Base-by-base conservation (phyloP, 352 stramenopile genomes). In the Thalassiosira hispida region DNA sequence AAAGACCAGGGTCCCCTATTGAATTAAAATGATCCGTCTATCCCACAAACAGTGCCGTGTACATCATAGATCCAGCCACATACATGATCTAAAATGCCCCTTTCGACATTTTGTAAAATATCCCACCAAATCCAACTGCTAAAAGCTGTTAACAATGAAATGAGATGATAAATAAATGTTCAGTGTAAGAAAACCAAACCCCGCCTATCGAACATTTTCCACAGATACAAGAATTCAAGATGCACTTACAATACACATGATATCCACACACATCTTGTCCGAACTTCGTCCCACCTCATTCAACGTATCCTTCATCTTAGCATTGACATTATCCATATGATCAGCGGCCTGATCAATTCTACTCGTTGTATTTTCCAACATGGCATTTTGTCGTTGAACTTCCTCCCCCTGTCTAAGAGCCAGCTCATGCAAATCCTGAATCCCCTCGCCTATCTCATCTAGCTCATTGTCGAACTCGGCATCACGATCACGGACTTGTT, bases 191-290 rank as follows among this genome's bases (percentile, higher is more conserved):
- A 60, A 33, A 9, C 23, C 3, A 18, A 33, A 29, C n/a, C 51
- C 33, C 18, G 22, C 29, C 12, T 12, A 60, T 60, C 51, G 29
- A 60, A 38, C 8, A 3, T 9, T 3, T 38, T 8, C 22, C 1
- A 60, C 22, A 40, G n/a, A 60, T 16, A 63, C 20, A 60, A 53
- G 31, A 14, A 59, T 35, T 29, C 1, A 22, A 61, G 47, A 59
- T 47, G 18, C 38, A 83, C 72, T 80, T 31, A 90, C 81, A 79
- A 94, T 90, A 57, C 90, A 94, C 82, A 94, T 94, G 51, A 94
- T 92, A 77, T 94, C 88, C 0, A 94, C 87, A 79, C 88, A 93
- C 11, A 94, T 35, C 57, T 94, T 94, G 56, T 93, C 90, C 33
- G 74, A 73, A 53, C 71, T 65, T 44, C 88, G 74, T 23, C 83